Evolutionary conservation across 1,284 basidiomycete species (phyloP).

Genomic region (Cutaneotrichosporon sp.): DNA sequence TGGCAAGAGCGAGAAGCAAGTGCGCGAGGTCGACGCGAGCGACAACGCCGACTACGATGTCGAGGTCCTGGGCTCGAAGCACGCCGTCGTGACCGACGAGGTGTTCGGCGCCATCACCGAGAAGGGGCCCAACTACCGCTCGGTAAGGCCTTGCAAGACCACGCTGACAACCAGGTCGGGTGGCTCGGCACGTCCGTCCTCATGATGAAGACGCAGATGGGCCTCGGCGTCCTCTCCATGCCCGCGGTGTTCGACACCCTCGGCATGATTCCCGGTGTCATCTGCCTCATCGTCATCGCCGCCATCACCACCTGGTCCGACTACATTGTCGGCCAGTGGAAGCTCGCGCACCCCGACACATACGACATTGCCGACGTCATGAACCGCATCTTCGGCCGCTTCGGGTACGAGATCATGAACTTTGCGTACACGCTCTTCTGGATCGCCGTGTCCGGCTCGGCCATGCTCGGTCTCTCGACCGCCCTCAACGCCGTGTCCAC

Average conservation of each 20-base stretch:
- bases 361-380: conserved; percentile 20
- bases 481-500: conserved; percentile 39
- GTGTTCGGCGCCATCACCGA: conserved; percentile 32
- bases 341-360: conserved; percentile 20
- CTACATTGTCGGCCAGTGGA: conserved; percentile 27
- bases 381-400: conserved; percentile 23
- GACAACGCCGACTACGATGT: not conserved
- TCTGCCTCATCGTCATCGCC: conserved; percentile 35
- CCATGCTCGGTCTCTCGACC: conserved; percentile 35
- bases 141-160: conserved; percentile 13
- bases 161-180: conserved; percentile 15
- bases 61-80: not conserved
- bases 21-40: not conserved
- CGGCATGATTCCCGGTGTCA: conserved; percentile 37
- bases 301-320: conserved; percentile 33
- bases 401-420: conserved; percentile 35
- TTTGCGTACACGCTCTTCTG: conserved; percentile 35
- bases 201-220: conserved; percentile 38
- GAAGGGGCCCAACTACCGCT: conserved; percentile 32
- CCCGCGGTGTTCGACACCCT: conserved; percentile 34
- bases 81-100: conserved; percentile 19
- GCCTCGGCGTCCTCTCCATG: conserved; percentile 40
- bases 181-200: conserved; percentile 26
- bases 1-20: not conserved
- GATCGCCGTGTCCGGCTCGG: conserved; percentile 23